phyloP scores from a whole-genome alignment of 2,329 filamentous ascomycete species.

The Fusarium decemcellulare region DNA sequence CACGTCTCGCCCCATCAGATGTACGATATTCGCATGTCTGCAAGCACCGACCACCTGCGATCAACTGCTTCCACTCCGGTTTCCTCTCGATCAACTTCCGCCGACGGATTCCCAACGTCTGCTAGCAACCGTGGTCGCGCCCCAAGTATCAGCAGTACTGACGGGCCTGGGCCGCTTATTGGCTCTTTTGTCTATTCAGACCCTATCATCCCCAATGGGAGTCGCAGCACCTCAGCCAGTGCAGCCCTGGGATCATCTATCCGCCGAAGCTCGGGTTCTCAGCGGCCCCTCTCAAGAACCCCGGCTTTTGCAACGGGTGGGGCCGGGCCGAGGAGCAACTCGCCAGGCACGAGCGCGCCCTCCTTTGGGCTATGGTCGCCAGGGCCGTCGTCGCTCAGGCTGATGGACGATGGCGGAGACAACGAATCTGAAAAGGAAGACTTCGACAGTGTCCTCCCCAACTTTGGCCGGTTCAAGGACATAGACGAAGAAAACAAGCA shows the following conservation, averaged over 20 bases:
- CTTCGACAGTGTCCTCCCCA: constrained; percentile 65
- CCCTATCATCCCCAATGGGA: constrained; percentile 57
- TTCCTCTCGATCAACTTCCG: constrained; percentile 50
- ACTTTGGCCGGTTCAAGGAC: constrained; percentile 60
- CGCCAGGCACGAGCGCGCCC: constrained; percentile 35
- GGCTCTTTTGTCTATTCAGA: constrained; percentile 58
- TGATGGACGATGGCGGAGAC: constrained; percentile 62
- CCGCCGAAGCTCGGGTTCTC: constrained; percentile 50
- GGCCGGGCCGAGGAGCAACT: constrained; percentile 38
- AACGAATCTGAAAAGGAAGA: constrained; percentile 60
- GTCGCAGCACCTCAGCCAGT: constrained; percentile 62
- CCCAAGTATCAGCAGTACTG: constrained; percentile 41
- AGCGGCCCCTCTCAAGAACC: constrained; percentile 41
- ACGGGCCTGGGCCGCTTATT: constrained; percentile 47
- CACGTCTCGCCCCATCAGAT: constrained; percentile 68
- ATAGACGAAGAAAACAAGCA: constrained; percentile 31
- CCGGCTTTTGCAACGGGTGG: constrained; percentile 35
- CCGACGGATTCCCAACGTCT: constrained; percentile 44
- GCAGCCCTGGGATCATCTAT: constrained; percentile 48
- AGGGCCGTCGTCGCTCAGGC: constrained; percentile 57
- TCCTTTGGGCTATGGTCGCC: constrained; percentile 53
- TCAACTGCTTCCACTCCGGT: constrained; percentile 54
- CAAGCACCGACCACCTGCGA: constrained; percentile 81
- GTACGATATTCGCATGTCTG: constrained; percentile 83
- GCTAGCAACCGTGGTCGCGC: constrained; percentile 40